Base-by-base conservation (phyloP, 345 rosid genomes). In the Dovyalis caffra region DNA sequence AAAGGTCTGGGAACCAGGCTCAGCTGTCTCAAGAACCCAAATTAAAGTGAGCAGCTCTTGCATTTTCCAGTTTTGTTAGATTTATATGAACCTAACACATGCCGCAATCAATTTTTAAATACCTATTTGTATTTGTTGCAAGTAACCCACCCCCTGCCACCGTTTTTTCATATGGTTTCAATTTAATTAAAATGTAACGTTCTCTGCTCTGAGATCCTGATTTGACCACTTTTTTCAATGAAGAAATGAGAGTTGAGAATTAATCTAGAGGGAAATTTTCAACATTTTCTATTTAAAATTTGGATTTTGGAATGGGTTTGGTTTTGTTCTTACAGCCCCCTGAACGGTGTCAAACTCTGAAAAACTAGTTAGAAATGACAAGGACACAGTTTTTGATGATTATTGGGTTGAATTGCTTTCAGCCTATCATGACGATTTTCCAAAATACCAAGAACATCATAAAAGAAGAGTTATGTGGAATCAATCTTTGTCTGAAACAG, bases 41-140 rank as follows among this genome's bases (percentile, higher is more conserved):
- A 72, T 63, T 69, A 53, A 79, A 79, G 78, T 79, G 68, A 74
- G 82, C 64, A 33, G 49, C 76, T 69, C 58, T 64, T 53, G 4
- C 12, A 21, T 35, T 71, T 37, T 76, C 61, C 40, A 34, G 16
- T 23, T 10, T 76, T 28, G 35, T 64, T 28, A 49, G 49, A 66
- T 57, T 32, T 3, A 34, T 28, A 8, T 47, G 68, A 28, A 40
- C 40, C 23, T 5, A 9, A 12, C 56, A 12, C 57, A 65, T 40
- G 32, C 43, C 10, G 18, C 26, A 4, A 43, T 20, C 43, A 45
- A 67, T 31, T 16, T 40, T 38, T 18, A 53, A 40, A 43, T 1
- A 7, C 37, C 16, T 21, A 8, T 62, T 38, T 16, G 9, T 34
- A 45, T 26, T 5, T 37, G 34, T 64, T 51, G 31, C 63, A 53